Conservation (phyloP, 2,329 filamentous ascomycete genomes). For the Pseudocercospora musae region DNA sequence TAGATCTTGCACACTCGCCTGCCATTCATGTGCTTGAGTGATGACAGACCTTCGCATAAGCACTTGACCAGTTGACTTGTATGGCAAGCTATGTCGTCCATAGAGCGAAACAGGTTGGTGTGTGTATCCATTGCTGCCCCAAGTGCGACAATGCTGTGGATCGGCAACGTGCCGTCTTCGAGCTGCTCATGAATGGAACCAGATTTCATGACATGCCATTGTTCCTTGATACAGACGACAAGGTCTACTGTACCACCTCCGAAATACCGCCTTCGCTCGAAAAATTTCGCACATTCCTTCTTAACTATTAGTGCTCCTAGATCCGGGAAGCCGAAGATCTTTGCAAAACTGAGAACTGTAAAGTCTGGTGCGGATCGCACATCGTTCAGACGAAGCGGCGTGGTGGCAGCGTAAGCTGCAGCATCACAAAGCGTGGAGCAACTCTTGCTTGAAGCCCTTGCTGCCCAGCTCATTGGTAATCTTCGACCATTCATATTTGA, state of each 20-base stretch:
- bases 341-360: slow-evolving; percentile 83
- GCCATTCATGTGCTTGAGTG: slow-evolving; percentile 68
- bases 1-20: slow-evolving; percentile 66
- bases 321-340: slow-evolving; percentile 97
- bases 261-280: slow-evolving; percentile 70
- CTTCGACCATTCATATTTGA: slow-evolving; percentile 87
- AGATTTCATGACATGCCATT: slow-evolving; percentile 79
- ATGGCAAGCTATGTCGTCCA: slow-evolving; percentile 68
- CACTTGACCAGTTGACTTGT: slow-evolving; percentile 61
- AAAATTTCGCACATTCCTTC: slow-evolving; percentile 64
- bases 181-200: slow-evolving; percentile 71
- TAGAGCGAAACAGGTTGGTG: slow-evolving; percentile 61
- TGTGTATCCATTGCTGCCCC: slow-evolving; percentile 71
- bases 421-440: slow-evolving; percentile 75
- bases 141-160: slow-evolving; percentile 85
- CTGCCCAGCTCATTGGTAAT: slow-evolving; percentile 67
- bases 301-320: slow-evolving; percentile 80
- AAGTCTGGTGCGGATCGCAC: slow-evolving; percentile 70
- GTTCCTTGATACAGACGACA: slow-evolving; percentile 67
- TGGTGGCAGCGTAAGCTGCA: slow-evolving; percentile 74
- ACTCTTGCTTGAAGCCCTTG: background rate
- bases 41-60: slow-evolving; percentile 57
- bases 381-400: slow-evolving; percentile 67
- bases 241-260: slow-evolving; percentile 93
- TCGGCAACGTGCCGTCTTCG: slow-evolving; percentile 87